Evolutionary conservation across 768 basidiomycete genomes (phyloP).

Genomic region (Tricholoma matsutake): DNA sequence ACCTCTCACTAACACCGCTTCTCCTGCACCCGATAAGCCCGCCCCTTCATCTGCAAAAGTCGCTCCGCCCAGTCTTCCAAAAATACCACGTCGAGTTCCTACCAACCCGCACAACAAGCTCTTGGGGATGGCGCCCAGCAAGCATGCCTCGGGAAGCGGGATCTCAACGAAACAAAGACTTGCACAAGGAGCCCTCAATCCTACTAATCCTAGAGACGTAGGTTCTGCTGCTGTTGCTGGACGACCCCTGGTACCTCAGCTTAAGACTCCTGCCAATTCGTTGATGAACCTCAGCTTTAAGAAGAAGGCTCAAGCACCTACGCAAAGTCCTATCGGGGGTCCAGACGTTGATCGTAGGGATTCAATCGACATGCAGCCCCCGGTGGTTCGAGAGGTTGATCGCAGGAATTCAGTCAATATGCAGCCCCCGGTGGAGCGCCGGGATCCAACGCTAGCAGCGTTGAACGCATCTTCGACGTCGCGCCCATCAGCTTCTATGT

Average conservation of each 20-base stretch:
- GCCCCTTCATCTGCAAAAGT: conserved; percentile 10
- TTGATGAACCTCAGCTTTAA: conserved; percentile 41
- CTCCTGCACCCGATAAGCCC: not conserved
- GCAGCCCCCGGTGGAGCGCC: not conserved
- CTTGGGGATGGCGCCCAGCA: conserved; percentile 11
- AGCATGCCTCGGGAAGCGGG: conserved; percentile 27
- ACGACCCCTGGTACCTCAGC: conserved; percentile 1
- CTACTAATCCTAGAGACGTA: conserved; percentile 33
- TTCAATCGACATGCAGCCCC: not conserved
- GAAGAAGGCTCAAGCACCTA: conserved; percentile 28
- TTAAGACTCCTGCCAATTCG: conserved; percentile 6
- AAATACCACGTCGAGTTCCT: conserved; percentile 12
- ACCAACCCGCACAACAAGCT: conserved; percentile 23
- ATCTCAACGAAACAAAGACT: conserved; percentile 53
- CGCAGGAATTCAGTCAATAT: not conserved
- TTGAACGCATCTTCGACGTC: conserved; percentile 13
- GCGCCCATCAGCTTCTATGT: conserved; percentile 2
- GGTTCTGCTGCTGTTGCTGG: conserved; percentile 9
- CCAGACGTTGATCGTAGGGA: not conserved
- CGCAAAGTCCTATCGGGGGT: not conserved
- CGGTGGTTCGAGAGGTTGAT: not conserved
- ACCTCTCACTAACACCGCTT: not conserved
- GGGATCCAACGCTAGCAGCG: conserved; percentile 19
- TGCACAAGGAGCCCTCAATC: conserved; percentile 36
- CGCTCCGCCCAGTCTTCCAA: conserved; percentile 5